Conservation (phyloP, 129 eudicot species). For the Smallanthus sonchifolius region DNA sequence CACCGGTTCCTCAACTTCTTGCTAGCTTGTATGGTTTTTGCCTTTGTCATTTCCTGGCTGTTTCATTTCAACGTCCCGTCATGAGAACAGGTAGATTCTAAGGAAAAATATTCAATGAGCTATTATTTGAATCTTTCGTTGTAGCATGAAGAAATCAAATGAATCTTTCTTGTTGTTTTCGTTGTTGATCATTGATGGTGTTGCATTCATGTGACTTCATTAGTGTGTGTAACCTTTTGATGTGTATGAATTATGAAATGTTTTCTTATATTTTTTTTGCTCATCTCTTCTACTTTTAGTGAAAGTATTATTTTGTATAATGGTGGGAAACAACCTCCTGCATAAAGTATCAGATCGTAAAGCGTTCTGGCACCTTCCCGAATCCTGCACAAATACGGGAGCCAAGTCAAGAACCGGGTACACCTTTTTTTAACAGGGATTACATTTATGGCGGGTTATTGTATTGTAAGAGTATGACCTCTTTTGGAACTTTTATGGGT, state of each 20-base stretch:
- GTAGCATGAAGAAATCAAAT: constrained; percentile 14
- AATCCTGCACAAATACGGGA: no score
- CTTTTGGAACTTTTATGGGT: not conserved
- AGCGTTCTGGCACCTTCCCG: no score
- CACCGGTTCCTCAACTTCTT: constrained; percentile 86
- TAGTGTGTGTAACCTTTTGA: not conserved
- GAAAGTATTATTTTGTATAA: not conserved
- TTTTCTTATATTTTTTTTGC: not conserved
- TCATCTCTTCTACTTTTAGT: not conserved
- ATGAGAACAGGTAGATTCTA: constrained; percentile 20
- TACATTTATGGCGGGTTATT: no score
- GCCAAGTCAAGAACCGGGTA: no score
- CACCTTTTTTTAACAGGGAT: no score
- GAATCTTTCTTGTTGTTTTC: constrained; percentile 8
- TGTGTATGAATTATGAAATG: not conserved
- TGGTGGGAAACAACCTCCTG: not conserved
- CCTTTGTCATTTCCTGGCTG: constrained; percentile 94
- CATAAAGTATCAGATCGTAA: no score
- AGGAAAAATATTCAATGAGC: constrained; percentile 10
- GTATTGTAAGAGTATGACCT: no score
- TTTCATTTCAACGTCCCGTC: constrained; percentile 81
- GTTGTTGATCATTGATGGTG: constrained; percentile 11
- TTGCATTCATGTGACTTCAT: not conserved
- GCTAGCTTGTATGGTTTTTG: constrained; percentile 97
- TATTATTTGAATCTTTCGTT: constrained; percentile 6